Evolutionary conservation across 148 eudicot genomes (phyloP).

Genomic region (Dysphania ambrosioides): DNA sequence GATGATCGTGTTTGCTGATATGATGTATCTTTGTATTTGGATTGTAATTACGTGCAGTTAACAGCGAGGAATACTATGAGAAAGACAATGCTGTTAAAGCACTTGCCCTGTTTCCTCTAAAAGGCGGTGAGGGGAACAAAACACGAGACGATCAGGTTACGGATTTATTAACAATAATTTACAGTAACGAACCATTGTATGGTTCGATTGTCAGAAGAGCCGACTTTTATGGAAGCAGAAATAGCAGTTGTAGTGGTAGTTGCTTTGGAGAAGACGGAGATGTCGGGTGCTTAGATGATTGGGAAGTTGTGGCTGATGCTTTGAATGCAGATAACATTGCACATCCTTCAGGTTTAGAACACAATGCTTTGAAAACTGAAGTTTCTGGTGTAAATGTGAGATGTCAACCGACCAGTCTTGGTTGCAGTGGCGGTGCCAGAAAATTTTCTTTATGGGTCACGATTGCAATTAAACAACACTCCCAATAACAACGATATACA

Average conservation of each 20-base stretch:
- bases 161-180: slow-evolving; percentile 35
- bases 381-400: not conserved
- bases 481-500: too few relatives aligned
- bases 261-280: slow-evolving; percentile 52
- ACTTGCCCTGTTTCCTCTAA: slow-evolving; percentile 12
- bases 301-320: slow-evolving; percentile 93
- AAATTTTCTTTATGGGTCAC: too few relatives aligned
- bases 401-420: slow-evolving; percentile 30
- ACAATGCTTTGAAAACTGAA: slow-evolving; percentile 16
- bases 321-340: slow-evolving; percentile 27
- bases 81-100: slow-evolving; percentile 10
- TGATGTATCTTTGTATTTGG: slow-evolving; percentile 3
- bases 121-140: not conserved
- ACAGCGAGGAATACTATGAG: slow-evolving; percentile 12
- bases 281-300: slow-evolving; percentile 62
- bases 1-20: not conserved
- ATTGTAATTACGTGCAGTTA: slow-evolving; percentile 19
- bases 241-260: slow-evolving; percentile 43
- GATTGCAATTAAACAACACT: too few relatives aligned
- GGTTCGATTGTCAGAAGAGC: slow-evolving; percentile 40
- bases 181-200: slow-evolving; percentile 39
- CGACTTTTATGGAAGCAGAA: slow-evolving; percentile 32
- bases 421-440: too few relatives aligned
- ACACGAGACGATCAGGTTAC: slow-evolving; percentile 9
- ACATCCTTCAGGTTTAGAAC: slow-evolving; percentile 9